A percentile compares a stretch with the other conserved stretches of the same genome.
These are phyloP conservation scores for Neopestalotiopsis sp. DNA, from an alignment of 2,329 filamentous ascomycete genomes.

Conservation along the genomic window DNA sequence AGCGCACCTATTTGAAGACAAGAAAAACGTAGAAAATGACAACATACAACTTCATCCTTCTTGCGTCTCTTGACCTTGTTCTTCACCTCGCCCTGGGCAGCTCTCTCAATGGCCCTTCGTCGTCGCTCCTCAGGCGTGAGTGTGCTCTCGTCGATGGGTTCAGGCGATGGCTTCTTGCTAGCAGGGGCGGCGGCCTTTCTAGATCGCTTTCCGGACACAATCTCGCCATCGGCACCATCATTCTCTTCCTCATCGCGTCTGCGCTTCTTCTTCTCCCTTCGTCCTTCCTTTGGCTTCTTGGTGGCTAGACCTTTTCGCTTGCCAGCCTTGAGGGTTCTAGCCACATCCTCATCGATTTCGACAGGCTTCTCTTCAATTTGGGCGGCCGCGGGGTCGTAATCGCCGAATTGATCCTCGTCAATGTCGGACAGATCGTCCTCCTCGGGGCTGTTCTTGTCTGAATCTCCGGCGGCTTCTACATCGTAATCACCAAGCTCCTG, in stretches of 20 bases:
- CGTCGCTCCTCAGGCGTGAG: conserved; percentile 85
- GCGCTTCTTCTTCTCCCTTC: conserved; percentile 68
- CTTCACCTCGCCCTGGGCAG: conserved; percentile 88
- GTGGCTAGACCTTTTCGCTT: conserved; percentile 68
- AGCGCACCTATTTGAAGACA: conserved; percentile 25
- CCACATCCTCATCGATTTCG: conserved; percentile 71
- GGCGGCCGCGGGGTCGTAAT: conserved; percentile 69
- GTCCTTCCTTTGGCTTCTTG: conserved; percentile 78
- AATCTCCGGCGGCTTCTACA: conserved; percentile 45
- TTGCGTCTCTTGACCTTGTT: conserved; percentile 73
- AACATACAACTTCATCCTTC: conserved; percentile 84
- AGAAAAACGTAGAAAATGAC: background rate
- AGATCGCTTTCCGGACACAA: conserved; percentile 52
- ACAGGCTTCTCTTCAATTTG: conserved; percentile 67
- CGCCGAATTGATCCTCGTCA: conserved; percentile 72
- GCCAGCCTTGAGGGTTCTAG: conserved; percentile 66
- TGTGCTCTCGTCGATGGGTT: conserved; percentile 76
- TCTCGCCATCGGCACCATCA: conserved; percentile 49
- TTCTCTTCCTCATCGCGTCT: conserved; percentile 59
- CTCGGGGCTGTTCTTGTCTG: conserved; percentile 56
- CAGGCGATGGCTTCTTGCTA: conserved; percentile 55
- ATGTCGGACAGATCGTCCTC: conserved; percentile 67
- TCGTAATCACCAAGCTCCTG: conserved; percentile 44
- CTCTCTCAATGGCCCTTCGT: conserved; percentile 80
- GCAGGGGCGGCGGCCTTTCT: conserved; percentile 47